Evolutionary conservation across 208 protist species (phyloP), one percentile per base, ranked within the genome.

Genomic region (Porcisia hertigi): DNA sequence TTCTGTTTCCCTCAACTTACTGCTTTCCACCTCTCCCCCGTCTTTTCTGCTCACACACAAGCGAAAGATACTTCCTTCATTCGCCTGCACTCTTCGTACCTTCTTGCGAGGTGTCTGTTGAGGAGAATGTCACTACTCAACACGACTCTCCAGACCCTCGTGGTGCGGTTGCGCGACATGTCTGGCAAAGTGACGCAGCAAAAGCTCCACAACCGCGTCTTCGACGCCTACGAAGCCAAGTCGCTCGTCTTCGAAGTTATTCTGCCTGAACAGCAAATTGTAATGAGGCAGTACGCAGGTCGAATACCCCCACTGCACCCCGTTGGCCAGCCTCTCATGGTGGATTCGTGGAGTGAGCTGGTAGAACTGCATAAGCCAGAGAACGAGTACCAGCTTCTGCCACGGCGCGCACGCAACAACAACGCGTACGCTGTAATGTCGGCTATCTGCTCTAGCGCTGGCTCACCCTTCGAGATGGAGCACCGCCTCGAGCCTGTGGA

Each of bases 211-310:
- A 97, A 92, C 73, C 88, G 93, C 47, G 89, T 97, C 8, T 97
- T 97, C 79, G 93, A 97, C 71, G 93, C 93, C 1, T 97, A 97
- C 71, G 93, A 97, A 73, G 93, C 93, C 0, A 97, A 97, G 81
- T 86, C 91, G 16, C 88, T 97, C 43, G 93, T 95, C 23, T 96
- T 97, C 75, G 91, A 97, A 66, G 90, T 83, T 36, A 93, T 97
- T 52, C 87, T 84, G 30, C 86, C 87, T 4, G 87, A 92, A 55
- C 93, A 97, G 69, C 90, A 94, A 49, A 69, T 67, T 0, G 89
- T 93, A 11, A 96, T 97, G 93, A 60, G 52, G 65, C 88, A 94
- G 79, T 88, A 82, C 71, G 75, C 84, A 2, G 90, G 90, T 0
- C 54, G 58, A 6, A 93, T 97, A 14, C 93, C 93, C 1, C 86